These are phyloP conservation scores for Phytophthora sojae DNA, from an alignment of 352 stramenopile genomes.

Conservation along the genomic window DNA sequence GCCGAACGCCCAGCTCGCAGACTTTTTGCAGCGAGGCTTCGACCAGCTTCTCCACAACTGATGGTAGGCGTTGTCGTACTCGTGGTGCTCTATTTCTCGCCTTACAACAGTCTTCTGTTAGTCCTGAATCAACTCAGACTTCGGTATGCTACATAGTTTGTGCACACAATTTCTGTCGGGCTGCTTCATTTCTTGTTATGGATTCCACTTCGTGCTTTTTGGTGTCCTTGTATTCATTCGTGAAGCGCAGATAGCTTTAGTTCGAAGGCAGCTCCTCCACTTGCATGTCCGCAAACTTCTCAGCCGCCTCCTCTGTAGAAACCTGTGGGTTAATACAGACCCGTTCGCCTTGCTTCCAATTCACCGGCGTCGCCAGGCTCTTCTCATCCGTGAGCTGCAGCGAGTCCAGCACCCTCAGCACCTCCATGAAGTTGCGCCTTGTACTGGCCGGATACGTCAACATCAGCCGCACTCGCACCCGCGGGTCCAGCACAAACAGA, in stretches of 20 bases:
- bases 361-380: slow-evolving; percentile 68
- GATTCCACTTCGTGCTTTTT: too few relatives aligned
- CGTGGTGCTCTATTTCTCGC: too few relatives aligned
- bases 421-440: slow-evolving; percentile 94
- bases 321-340: slow-evolving; percentile 75
- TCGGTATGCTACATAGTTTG: too few relatives aligned
- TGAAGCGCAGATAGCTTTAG: slow-evolving; percentile 85
- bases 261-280: slow-evolving; percentile 75
- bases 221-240: slow-evolving; percentile 36
- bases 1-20: slow-evolving; percentile 55
- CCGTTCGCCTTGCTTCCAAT: slow-evolving; percentile 72
- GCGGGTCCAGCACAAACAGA: slow-evolving; percentile 92
- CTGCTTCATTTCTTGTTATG: too few relatives aligned
- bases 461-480: slow-evolving; percentile 90
- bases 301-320: slow-evolving; percentile 61
- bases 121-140: too few relatives aligned
- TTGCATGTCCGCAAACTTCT: slow-evolving; percentile 68
- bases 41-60: slow-evolving; percentile 54
- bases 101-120: too few relatives aligned
- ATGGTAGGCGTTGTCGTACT: not conserved
- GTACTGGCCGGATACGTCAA: slow-evolving; percentile 94
- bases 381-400: slow-evolving; percentile 78
- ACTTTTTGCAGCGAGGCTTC: slow-evolving; percentile 68
- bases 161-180: too few relatives aligned
- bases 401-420: slow-evolving; percentile 91